Base-by-base conservation (phyloP, 192 early-diverging fungal genomes). In the Rhizoclosmatium sp. region DNA sequence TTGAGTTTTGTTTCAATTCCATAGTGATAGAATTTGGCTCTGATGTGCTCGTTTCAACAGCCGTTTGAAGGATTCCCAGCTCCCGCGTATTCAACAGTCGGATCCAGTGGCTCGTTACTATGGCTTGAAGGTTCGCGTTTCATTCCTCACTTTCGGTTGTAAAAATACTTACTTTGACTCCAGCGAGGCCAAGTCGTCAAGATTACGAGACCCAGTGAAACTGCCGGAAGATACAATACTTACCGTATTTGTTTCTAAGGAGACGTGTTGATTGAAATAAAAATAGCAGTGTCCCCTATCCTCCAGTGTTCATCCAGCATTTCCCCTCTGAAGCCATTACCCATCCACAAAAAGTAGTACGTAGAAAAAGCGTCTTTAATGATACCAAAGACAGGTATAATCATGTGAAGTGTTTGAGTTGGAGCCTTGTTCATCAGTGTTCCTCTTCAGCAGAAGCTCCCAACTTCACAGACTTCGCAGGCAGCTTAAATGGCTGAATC, bases 91-190 rank as follows among this genome's bases (percentile, higher is more conserved):
- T 76, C 91, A 90, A 68, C 85, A 82, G 42, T 91, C 88, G 46
- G 98, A 99, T 78, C 96, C 98, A 0, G 91, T 99, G 23, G 97
- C 98, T 78, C 89, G 94, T 80, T 99, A 97, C 89, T 99, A 97
- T 78, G 98, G 98, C 7, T 87, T 99, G 85, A 89, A 90, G 49
- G 76, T 78, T 21, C n/a, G 65, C 23, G 10, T 5, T 65, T 2
- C 89, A 92, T 64, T 93, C 5, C 23, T 65, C 23, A 65, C 1
- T 5, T 10, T 65, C 9, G 62, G 23, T 31, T 21, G 23, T 65
- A 65, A 31, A 31, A 31, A 31, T 31, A 31, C 31, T 31, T 31
- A 31, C 31, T 31, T 31, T 31, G 31, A 0, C 1, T n/a, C 41
- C 61, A 78, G 69, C 69, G 85, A 39, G 78, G 85, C 9, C 86